Base-by-base conservation (phyloP, 352 stramenopile genomes). In the Globisporangium camurandrum region DNA sequence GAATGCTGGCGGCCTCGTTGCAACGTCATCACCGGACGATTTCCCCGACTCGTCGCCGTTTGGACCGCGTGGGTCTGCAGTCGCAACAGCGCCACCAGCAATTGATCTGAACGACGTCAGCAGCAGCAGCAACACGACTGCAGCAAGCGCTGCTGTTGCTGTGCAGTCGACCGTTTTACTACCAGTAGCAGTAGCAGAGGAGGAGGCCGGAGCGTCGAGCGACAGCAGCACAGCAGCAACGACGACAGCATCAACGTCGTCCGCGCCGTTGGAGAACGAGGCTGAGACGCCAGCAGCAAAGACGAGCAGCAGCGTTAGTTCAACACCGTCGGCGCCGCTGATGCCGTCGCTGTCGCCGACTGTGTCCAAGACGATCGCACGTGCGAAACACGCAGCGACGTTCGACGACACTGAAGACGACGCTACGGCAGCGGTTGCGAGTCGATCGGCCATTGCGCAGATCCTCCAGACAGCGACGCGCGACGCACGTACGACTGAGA, bases 271-370 rank as follows among this genome's bases (percentile, higher is more conserved):
- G 30, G 56, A 59, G 28, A 46, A 66, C 28, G 66, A 65, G 16
- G 60, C 60, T 22, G 58, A n/a, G 34, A 22, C 43, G 20, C 42
- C 20, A 20, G 27, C 16, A 17, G n/a, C n/a, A n/a, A n/a, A n/a
- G n/a, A n/a, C n/a, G n/a, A n/a, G 1, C 19, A 22, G 27, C 23
- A 11, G 3, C 3, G 14, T 8, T 16, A 34, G 30, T 12, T 34
- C 30, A 12, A 26, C 27, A 9, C 47, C 43, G 12, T 56, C 42
- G 7, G 66, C 64, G 4, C 61, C 66, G 10, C 64, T 59, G 10
- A 67, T 64, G 19, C 66, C 71, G 11, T 83, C 69, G 2, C 30
- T 80, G 23, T 83, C 71, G 16, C 71, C 71, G 40, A 74, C 64
- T 17, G 38, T 42, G 24, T 56, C 66, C 9, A 78, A 83, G 48